These are phyloP conservation scores for Melastoma candidum DNA, from an alignment of 441 rosid species.

Conservation along the genomic window DNA sequence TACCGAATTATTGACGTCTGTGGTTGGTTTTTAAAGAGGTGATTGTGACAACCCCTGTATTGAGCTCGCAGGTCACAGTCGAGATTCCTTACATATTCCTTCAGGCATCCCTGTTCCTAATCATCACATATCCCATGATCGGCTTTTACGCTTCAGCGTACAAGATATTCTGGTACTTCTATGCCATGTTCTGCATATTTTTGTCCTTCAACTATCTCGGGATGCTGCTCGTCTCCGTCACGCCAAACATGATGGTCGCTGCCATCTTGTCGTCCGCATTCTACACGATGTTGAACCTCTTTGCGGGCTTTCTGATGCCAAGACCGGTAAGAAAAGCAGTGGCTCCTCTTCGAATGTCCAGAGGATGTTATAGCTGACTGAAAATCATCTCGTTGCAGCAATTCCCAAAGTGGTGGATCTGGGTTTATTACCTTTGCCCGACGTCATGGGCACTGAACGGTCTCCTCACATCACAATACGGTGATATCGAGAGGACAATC, in stretches of 20 bases:
- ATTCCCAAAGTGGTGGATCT: slow-evolving; percentile 53
- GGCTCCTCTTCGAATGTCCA: not conserved
- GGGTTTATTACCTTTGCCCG: slow-evolving; percentile 38
- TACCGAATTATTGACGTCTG: too few species aligned
- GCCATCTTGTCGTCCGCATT: slow-evolving; percentile 30
- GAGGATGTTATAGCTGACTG: not conserved
- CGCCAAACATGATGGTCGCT: slow-evolving; percentile 41
- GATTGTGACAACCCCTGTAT: not conserved
- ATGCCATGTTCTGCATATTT: slow-evolving; percentile 35
- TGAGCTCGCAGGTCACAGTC: slow-evolving; percentile 27
- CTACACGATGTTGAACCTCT: slow-evolving; percentile 34
- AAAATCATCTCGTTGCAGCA: slow-evolving; percentile 24
- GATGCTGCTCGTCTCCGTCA: slow-evolving; percentile 42
- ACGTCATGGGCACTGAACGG: slow-evolving; percentile 40
- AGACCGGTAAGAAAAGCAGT: slow-evolving; percentile 26
- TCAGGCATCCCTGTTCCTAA: slow-evolving; percentile 28
- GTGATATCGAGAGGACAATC: slow-evolving; percentile 29
- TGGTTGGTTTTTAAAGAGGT: not conserved
- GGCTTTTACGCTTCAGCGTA: slow-evolving; percentile 30
- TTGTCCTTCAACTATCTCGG: slow-evolving; percentile 39
- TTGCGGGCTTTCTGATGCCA: slow-evolving; percentile 49
- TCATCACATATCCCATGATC: slow-evolving; percentile 43
- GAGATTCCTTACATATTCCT: slow-evolving; percentile 41
- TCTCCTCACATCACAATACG: slow-evolving; percentile 43
- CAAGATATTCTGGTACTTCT: slow-evolving; percentile 44